phyloP scores from a whole-genome alignment of 805 yeast genomes.

The Grigorovia humatica region DNA sequence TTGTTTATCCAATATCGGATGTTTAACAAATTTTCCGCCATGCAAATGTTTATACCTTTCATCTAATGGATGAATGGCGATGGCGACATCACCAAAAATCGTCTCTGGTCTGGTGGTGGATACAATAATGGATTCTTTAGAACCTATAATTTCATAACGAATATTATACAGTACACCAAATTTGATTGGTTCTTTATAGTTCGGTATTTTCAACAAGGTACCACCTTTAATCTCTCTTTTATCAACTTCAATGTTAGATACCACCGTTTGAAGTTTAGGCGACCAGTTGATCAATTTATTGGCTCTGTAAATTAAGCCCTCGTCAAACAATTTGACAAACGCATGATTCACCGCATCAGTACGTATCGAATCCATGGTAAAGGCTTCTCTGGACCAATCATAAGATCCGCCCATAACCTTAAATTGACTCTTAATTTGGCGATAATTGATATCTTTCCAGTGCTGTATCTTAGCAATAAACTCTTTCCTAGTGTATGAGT shows the following conservation, averaged over 20 bases:
- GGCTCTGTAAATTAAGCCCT: conserved; percentile 89
- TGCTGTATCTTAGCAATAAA: conserved; percentile 86
- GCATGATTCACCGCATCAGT: conserved; percentile 80
- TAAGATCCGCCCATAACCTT: conserved; percentile 87
- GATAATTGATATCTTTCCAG: conserved; percentile 91
- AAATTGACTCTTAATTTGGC: conserved; percentile 71
- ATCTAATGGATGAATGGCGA: conserved; percentile 95
- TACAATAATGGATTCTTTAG: conserved; percentile 76
- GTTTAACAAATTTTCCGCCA: conserved; percentile 69
- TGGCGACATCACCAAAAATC: conserved; percentile 92
- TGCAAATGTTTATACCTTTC: conserved; percentile 84
- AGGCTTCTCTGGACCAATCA: conserved; percentile 90
- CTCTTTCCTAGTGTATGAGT: conserved; percentile 86
- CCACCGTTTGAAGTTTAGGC: conserved; percentile 81
- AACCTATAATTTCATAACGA: conserved; percentile 74
- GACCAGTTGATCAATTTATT: conserved; percentile 92
- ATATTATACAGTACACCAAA: conserved; percentile 91
- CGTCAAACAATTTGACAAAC: conserved; percentile 80
- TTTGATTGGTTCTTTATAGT: conserved; percentile 77
- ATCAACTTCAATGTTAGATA: conserved; percentile 91
- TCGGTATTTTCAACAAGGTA: conserved; percentile 73
- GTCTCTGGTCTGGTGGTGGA: conserved; percentile 99
- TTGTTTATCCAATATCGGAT: conserved; percentile 79
- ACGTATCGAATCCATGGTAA: conserved; percentile 72
- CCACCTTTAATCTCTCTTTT: conserved; percentile 75